These are phyloP conservation scores for Kodamaea laetipori DNA, from an alignment of 805 yeast species.

Conservation along the genomic window DNA sequence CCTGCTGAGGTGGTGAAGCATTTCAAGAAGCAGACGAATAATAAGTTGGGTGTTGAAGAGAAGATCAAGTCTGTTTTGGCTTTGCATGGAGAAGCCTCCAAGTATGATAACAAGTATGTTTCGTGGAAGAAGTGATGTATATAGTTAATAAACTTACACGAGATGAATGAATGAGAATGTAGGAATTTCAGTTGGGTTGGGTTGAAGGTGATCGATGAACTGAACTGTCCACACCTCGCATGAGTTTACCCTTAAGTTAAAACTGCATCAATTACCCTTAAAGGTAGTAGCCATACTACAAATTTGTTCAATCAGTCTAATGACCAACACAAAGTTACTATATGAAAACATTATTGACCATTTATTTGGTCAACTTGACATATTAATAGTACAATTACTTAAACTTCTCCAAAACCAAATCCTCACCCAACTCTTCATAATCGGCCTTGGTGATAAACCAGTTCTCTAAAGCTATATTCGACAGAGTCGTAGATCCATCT, in stretches of 20 bases:
- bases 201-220: too few relatives aligned
- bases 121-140: slow-evolving; percentile 38
- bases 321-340: too few relatives aligned
- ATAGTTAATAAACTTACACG: slow-evolving; percentile 11
- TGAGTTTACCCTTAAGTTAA: too few relatives aligned
- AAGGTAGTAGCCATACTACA: too few relatives aligned
- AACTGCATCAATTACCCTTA: too few relatives aligned
- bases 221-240: too few relatives aligned
- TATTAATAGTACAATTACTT: slow-evolving; percentile 21
- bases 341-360: too few relatives aligned
- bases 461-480: slow-evolving; percentile 44
- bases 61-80: slow-evolving; percentile 63
- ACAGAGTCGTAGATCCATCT: slow-evolving; percentile 25
- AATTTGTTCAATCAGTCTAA: too few relatives aligned
- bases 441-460: slow-evolving; percentile 64
- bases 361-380: neutral
- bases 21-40: slow-evolving; percentile 52
- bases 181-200: neutral
- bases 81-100: slow-evolving; percentile 51
- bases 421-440: slow-evolving; percentile 64
- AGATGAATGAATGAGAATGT: neutral
- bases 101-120: slow-evolving; percentile 44
- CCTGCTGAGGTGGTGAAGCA: slow-evolving; percentile 65
- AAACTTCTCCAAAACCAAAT: slow-evolving; percentile 38
- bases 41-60: slow-evolving; percentile 59